Evolutionary conservation across 441 rosid species (phyloP).

Genomic region (Flueggea neowawraea): DNA sequence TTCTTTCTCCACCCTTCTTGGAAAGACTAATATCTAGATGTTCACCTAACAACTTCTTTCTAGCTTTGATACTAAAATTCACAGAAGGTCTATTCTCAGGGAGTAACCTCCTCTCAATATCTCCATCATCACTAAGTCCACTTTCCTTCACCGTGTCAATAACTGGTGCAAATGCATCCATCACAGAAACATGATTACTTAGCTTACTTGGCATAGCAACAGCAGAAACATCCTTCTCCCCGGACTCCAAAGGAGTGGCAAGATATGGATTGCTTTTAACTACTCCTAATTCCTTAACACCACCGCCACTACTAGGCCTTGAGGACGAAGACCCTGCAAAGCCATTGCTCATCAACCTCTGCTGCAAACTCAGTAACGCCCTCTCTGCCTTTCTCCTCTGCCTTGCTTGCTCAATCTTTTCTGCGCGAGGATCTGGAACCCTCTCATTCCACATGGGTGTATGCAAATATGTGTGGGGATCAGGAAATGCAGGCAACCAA

Average conservation of each 20-base stretch:
- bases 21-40: constrained; percentile 54
- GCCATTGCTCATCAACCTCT: constrained; percentile 56
- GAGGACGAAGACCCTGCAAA: constrained; percentile 42
- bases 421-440: constrained; percentile 61
- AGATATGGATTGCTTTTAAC: constrained; percentile 26
- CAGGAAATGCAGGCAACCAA: constrained; percentile 97
- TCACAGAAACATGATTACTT: constrained; percentile 40
- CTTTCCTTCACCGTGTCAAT: constrained; percentile 60
- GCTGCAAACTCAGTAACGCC: constrained; percentile 85
- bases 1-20: constrained; percentile 45
- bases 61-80: constrained; percentile 58
- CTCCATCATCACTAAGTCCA: constrained; percentile 40
- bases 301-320: constrained; percentile 9
- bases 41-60: constrained; percentile 62
- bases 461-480: constrained; percentile 73
- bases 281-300: constrained; percentile 26
- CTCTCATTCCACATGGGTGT: constrained; percentile 89
- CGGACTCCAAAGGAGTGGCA: constrained; percentile 40
- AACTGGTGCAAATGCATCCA: constrained; percentile 82
- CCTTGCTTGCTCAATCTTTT: constrained; percentile 85
- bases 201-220: constrained; percentile 34
- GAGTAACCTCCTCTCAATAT: constrained; percentile 45
- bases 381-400: constrained; percentile 88
- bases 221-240: constrained; percentile 44
- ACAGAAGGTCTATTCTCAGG: constrained; percentile 49